These are phyloP conservation scores for Leccinum variicolor DNA, from an alignment of 768 basidiomycete species.

Conservation along the genomic window DNA sequence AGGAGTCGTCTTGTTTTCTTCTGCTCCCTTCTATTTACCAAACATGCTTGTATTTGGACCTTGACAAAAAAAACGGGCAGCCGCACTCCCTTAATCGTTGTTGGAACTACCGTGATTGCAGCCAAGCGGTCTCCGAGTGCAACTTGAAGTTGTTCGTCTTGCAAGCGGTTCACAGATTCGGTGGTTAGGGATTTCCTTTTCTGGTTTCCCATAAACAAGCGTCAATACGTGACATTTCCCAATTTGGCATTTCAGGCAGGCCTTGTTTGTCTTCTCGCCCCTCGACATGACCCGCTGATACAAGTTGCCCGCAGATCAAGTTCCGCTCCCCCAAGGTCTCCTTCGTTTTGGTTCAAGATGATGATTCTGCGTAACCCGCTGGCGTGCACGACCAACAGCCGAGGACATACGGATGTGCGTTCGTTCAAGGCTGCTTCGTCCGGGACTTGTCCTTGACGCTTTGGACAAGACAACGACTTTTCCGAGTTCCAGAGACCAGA, in stretches of 20 bases:
- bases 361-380: constrained; percentile 53
- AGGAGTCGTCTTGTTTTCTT: neutral
- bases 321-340: constrained; percentile 57
- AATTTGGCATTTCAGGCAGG: constrained; percentile 15
- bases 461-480: constrained; percentile 57
- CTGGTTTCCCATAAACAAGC: constrained; percentile 8
- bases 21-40: neutral
- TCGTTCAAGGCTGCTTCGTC: neutral
- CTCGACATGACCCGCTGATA: constrained; percentile 39
- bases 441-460: constrained; percentile 2
- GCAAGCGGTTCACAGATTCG: neutral
- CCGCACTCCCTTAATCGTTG: neutral
- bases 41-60: neutral
- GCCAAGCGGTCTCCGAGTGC: neutral
- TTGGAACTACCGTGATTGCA: neutral
- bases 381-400: constrained; percentile 65
- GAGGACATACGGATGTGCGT: constrained; percentile 72
- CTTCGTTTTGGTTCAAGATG: constrained; percentile 64
- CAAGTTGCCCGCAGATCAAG: constrained; percentile 35
- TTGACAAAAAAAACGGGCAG: neutral
- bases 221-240: constrained; percentile 13
- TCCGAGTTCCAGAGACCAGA: constrained; percentile 74
- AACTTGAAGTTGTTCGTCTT: neutral
- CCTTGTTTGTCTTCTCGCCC: neutral
- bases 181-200: constrained; percentile 8